Conservation (phyloP, 768 basidiomycete species). For the Leccinum imitatum region DNA sequence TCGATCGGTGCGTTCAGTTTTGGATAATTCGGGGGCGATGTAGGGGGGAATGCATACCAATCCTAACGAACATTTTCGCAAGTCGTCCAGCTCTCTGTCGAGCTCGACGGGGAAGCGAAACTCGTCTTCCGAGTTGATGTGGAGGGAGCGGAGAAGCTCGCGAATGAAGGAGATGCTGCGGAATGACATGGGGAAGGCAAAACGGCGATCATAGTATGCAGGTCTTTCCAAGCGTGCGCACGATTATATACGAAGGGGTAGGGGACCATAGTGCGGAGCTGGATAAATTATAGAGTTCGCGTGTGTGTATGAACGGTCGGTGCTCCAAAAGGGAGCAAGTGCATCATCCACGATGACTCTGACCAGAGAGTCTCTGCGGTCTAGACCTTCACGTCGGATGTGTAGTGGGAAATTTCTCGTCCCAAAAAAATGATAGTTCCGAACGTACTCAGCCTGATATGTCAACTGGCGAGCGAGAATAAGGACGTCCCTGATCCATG, state of each 20-base stretch:
- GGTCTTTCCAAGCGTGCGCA: background rate
- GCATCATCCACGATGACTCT: background rate
- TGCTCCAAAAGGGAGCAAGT: background rate
- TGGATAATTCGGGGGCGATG: background rate
- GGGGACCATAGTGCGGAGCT: background rate
- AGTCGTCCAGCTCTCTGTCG: slow-evolving; percentile 21
- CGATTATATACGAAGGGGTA: slow-evolving; percentile 11
- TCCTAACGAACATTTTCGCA: slow-evolving; percentile 22
- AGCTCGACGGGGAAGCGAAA: slow-evolving; percentile 13
- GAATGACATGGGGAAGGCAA: slow-evolving; percentile 12
- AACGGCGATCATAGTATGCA: background rate
- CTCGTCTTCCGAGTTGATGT: slow-evolving; percentile 2
- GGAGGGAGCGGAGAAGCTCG: background rate
- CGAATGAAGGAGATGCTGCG: background rate
- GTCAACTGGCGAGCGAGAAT: background rate
- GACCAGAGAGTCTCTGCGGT: background rate
- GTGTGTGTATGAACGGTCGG: background rate
- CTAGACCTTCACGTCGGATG: slow-evolving; percentile 10
- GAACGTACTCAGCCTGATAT: slow-evolving; percentile 1
- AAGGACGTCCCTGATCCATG: background rate
- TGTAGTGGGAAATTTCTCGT: background rate
- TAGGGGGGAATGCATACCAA: slow-evolving; percentile 14
- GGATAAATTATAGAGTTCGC: background rate
- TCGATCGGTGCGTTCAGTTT: no score
- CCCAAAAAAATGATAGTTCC: background rate